Evolutionary conservation across 148 eudicot species (phyloP).

Genomic region (Fagopyrum tataricum): DNA sequence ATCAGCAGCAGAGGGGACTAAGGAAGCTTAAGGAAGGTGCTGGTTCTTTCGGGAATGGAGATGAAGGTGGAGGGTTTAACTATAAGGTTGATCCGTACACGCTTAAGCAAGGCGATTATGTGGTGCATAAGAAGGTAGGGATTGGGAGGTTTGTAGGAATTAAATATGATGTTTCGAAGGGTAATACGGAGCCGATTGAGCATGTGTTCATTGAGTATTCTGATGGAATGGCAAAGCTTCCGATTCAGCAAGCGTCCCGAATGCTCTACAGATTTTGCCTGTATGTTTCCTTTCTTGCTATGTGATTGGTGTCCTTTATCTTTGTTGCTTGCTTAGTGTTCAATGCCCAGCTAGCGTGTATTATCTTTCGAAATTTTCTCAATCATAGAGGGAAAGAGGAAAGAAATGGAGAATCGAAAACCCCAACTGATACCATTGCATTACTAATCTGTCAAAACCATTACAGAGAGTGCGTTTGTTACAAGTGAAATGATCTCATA

Average conservation of each 20-base stretch:
- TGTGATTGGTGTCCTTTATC: background rate
- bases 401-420: too few species aligned
- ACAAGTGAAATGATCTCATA: too few species aligned
- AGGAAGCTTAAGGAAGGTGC: conserved; percentile 52
- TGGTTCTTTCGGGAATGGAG: conserved; percentile 17
- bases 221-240: conserved; percentile 96
- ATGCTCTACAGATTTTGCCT: conserved; percentile 87
- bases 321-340: background rate
- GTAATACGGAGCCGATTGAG: conserved; percentile 45
- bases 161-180: conserved; percentile 53
- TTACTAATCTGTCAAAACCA: too few species aligned
- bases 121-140: conserved; percentile 96
- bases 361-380: too few species aligned
- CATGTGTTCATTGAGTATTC: conserved; percentile 91
- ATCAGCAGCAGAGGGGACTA: conserved; percentile 78
- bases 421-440: too few species aligned
- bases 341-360: background rate
- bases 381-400: too few species aligned
- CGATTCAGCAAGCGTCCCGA: conserved; percentile 69
- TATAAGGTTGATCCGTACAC: conserved; percentile 85
- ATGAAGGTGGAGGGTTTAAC: conserved; percentile 26
- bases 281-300: conserved; percentile 32
- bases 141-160: conserved; percentile 82
- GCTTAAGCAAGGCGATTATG: conserved; percentile 69
- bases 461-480: too few species aligned